Conservation (phyloP, 2,329 filamentous ascomycete species). For the Chaetomium globosum region DNA sequence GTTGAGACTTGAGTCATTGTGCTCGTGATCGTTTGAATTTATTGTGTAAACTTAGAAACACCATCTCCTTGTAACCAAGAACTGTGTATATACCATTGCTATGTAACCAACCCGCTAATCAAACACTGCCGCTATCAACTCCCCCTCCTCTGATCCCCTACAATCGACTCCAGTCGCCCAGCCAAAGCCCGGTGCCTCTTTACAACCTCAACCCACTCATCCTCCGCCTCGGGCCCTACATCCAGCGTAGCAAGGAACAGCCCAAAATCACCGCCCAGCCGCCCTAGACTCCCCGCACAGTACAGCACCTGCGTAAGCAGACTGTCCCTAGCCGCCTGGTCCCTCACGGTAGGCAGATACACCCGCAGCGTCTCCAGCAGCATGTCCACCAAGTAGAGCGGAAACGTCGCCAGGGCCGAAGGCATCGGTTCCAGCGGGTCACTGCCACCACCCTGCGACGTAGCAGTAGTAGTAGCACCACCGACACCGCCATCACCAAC, state of each 20-base stretch:
- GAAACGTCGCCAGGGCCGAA: slow-evolving; percentile 78
- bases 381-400: slow-evolving; percentile 78
- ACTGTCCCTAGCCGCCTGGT: slow-evolving; percentile 80
- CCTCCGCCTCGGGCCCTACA: slow-evolving; percentile 50
- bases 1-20: slow-evolving; percentile 6
- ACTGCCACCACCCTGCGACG: not conserved
- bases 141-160: slow-evolving; percentile 54
- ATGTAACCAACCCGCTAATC: not conserved
- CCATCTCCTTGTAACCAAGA: not conserved
- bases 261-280: slow-evolving; percentile 90
- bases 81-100: not conserved
- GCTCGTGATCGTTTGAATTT: slow-evolving; percentile 3
- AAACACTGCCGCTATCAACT: slow-evolving; percentile 12
- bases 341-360: slow-evolving; percentile 81
- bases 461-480: not conserved
- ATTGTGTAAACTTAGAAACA: not conserved
- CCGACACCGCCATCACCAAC: not conserved
- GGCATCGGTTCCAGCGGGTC: slow-evolving; percentile 62
- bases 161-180: slow-evolving; percentile 72
- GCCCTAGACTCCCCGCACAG: slow-evolving; percentile 85
- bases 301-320: slow-evolving; percentile 91
- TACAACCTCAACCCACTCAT: slow-evolving; percentile 86
- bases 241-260: slow-evolving; percentile 73
- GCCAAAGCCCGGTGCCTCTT: slow-evolving; percentile 84
- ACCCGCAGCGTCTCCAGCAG: slow-evolving; percentile 72